Evolutionary conservation across 1,284 basidiomycete species (phyloP).

Genomic region (Ceratobasidium sp.): DNA sequence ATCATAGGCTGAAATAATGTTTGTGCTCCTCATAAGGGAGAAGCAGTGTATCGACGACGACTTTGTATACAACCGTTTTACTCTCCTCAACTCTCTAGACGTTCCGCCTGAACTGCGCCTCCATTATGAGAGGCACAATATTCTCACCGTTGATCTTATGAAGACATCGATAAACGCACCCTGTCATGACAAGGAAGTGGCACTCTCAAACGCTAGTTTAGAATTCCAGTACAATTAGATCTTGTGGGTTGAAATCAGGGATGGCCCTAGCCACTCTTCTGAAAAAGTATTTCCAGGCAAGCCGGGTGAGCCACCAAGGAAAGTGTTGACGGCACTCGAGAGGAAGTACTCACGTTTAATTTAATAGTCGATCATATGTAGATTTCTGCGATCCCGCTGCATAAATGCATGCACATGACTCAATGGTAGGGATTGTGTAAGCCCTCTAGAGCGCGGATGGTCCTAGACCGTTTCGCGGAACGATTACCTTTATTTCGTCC

Average conservation of each 20-base stretch:
- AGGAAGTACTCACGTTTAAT: constrained; percentile 32
- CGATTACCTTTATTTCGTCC: too few species aligned
- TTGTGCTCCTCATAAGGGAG: constrained; percentile 13
- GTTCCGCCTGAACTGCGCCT: constrained; percentile 16
- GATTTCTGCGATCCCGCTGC: too few species aligned
- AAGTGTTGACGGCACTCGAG: constrained; percentile 18
- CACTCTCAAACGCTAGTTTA: constrained; percentile 12
- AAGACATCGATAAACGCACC: constrained; percentile 1
- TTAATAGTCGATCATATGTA: too few species aligned
- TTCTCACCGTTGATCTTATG: constrained; percentile 39
- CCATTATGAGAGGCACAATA: constrained; percentile 24
- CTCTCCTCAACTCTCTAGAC: not conserved
- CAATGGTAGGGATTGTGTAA: too few species aligned
- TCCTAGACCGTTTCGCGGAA: too few species aligned
- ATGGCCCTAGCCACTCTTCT: not conserved
- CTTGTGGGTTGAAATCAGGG: constrained; percentile 31
- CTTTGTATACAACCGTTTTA: constrained; percentile 24
- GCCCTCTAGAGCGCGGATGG: too few species aligned
- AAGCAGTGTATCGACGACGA: constrained; percentile 23
- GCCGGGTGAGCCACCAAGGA: constrained; percentile 15
- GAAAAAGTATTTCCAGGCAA: constrained; percentile 15
- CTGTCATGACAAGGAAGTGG: constrained; percentile 17
- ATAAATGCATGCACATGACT: too few species aligned
- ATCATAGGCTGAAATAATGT: not conserved
- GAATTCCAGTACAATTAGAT: constrained; percentile 32